Base-by-base conservation (phyloP, 2,329 filamentous ascomycete genomes). In the Fusarium devonianum region DNA sequence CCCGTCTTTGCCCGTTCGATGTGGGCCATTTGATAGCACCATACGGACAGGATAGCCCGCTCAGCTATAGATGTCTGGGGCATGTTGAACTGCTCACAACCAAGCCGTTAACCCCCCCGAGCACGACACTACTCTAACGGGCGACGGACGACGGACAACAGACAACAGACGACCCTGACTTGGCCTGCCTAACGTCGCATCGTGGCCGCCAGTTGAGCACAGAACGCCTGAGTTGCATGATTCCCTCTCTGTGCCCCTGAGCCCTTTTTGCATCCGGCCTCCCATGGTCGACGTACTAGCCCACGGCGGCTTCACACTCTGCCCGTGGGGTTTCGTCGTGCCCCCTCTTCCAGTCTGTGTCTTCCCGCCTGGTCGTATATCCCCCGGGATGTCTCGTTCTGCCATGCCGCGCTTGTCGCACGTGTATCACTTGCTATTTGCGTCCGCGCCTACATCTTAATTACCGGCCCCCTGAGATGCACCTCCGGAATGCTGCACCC, bases 381-480 rank as follows among this genome's bases (percentile, higher is more conserved):
- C 28, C 42, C 52, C 42, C 28, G 17, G 32, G 9, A 32, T 33
- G 34, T 46, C 34, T 33, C 47, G 23, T 39, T 42, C 29, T 49
- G 35, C 38, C 42, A 46, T 56, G 33, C 40, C 33, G 32, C 42
- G 29, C 38, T 23, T 41, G 39, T 33, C 42, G 30, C 38, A 53
- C 41, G 13, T 23, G 16, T 58, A 43, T 34, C 37, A 58, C 55
- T 37, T 29, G 57, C 40, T 58, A 19, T 46, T 47, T 45, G 54
- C 23, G 21, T 35, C 50, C 46, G 26, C 9, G 23, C 9, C 12
- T 8, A 8, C 23, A 4, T 25, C 23, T 25, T 25, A 23, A 10
- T 10, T n/a, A n/a, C 21, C 21, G 10, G 21, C 29, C 13, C 37
- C 40, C 42, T 37, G 21, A 34, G 16, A 10, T 22, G 25, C 33